Conservation (phyloP, 768 basidiomycete genomes). For the Pleurotus ostreatus region DNA sequence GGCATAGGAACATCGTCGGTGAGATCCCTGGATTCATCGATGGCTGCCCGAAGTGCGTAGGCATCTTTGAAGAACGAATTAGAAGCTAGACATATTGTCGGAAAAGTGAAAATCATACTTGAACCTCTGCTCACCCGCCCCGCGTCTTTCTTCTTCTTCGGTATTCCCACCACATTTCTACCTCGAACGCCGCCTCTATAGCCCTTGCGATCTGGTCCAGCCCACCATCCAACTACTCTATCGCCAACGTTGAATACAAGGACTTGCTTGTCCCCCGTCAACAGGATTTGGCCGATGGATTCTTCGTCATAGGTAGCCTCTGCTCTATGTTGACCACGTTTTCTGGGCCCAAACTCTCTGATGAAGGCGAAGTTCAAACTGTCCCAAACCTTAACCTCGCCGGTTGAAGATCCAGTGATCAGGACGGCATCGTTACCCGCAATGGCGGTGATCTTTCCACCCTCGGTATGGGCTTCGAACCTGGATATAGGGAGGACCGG, state of each 20-base stretch:
- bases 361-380: conserved; percentile 57
- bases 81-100: neutral
- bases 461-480: conserved; percentile 65
- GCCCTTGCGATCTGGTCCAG: conserved; percentile 36
- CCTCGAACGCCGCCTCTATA: conserved; percentile 30
- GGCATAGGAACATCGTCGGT: neutral
- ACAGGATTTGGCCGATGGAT: conserved; percentile 51
- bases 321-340: conserved; percentile 37
- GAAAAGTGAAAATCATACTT: conserved; percentile 30
- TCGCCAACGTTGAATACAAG: conserved; percentile 59
- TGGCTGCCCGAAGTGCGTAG: conserved; percentile 57
- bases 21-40: conserved; percentile 48
- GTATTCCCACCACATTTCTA: conserved; percentile 17
- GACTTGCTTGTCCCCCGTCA: conserved; percentile 48
- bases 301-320: conserved; percentile 27
- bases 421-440: conserved; percentile 58
- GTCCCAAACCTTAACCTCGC: conserved; percentile 61
- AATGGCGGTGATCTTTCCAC: conserved; percentile 54
- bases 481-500: conserved; percentile 34
- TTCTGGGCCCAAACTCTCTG: conserved; percentile 36
- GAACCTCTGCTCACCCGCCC: conserved; percentile 36
- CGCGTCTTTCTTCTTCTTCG: conserved; percentile 31
- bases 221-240: conserved; percentile 65
- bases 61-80: conserved; percentile 39
- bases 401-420: conserved; percentile 61